Evolutionary conservation across 2,329 filamentous ascomycete genomes (phyloP).

Genomic region (Camillea tinctor): DNA sequence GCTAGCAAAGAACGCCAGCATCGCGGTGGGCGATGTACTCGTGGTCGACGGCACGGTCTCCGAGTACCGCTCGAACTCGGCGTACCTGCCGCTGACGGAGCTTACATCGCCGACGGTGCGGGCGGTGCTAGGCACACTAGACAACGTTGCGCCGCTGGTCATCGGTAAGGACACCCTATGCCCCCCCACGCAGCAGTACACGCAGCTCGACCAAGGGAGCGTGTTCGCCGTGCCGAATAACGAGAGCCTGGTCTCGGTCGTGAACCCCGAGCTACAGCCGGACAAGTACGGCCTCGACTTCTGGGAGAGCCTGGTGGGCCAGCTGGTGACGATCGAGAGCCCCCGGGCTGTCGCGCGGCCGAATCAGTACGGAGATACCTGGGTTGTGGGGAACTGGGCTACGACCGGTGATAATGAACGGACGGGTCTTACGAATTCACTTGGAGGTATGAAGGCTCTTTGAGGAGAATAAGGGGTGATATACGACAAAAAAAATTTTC

Average conservation of each 20-base stretch:
- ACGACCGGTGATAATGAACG: slow-evolving; percentile 61
- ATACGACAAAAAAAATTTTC: neutral
- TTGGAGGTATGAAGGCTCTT: slow-evolving; percentile 41
- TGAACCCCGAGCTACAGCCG: slow-evolving; percentile 62
- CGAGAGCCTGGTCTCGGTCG: slow-evolving; percentile 52
- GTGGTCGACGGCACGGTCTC: slow-evolving; percentile 57
- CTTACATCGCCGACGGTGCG: slow-evolving; percentile 55
- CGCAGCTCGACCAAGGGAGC: slow-evolving; percentile 62
- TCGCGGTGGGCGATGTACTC: slow-evolving; percentile 57
- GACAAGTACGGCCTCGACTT: slow-evolving; percentile 67
- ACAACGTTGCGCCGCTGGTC: slow-evolving; percentile 55
- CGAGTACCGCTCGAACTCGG: slow-evolving; percentile 54
- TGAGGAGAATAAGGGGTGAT: neutral
- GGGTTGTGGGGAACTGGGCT: slow-evolving; percentile 65
- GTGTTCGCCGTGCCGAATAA: slow-evolving; percentile 66
- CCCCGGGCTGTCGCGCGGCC: slow-evolving; percentile 59
- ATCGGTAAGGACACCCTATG: slow-evolving; percentile 56
- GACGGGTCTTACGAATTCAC: slow-evolving; percentile 62
- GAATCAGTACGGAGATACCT: slow-evolving; percentile 66
- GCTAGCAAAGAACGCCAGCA: slow-evolving; percentile 49
- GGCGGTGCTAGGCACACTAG: slow-evolving; percentile 51
- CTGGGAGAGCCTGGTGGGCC: slow-evolving; percentile 68
- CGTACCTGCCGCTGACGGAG: slow-evolving; percentile 65
- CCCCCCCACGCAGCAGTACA: slow-evolving; percentile 62
- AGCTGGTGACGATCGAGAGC: slow-evolving; percentile 62